These are phyloP conservation scores for Trebouxia sp. DNA, from an alignment of 139 green algal species.

Conservation along the genomic window DNA sequence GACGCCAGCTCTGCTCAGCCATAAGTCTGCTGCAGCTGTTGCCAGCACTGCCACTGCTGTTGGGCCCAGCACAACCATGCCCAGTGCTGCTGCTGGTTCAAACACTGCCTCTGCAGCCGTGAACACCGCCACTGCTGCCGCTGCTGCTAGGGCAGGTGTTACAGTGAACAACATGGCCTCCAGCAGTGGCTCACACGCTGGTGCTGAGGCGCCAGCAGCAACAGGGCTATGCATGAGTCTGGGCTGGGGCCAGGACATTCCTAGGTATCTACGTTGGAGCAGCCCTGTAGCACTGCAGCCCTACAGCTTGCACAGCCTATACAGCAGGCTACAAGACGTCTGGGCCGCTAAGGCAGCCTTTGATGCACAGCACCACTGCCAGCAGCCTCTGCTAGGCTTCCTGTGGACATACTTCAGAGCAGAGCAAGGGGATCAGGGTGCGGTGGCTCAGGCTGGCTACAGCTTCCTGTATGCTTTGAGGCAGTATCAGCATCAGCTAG, in stretches of 20 bases:
- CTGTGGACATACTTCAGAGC: conserved; percentile 25
- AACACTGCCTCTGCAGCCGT: neutral
- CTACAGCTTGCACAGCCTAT: neutral
- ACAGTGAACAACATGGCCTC: neutral
- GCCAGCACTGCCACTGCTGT: neutral
- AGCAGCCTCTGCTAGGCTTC: neutral
- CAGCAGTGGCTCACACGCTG: neutral
- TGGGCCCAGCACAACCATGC: too few relatives aligned
- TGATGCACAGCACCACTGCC: neutral
- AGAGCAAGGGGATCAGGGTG: neutral
- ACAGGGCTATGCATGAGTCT: too few relatives aligned
- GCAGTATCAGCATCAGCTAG: conserved; percentile 7
- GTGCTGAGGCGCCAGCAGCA: neutral
- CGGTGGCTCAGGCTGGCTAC: conserved; percentile 8
- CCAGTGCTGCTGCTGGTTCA: too few relatives aligned
- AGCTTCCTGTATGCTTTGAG: conserved; percentile 11
- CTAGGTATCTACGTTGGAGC: neutral
- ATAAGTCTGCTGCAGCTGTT: neutral
- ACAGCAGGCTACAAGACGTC: neutral
- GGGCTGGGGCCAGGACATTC: neutral
- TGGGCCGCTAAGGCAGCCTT: conserved; percentile 16
- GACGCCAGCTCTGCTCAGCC: too few relatives aligned
- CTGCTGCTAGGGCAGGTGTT: neutral
- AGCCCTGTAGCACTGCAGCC: neutral
- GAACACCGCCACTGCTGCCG: neutral